Evolutionary conservation across 495 filamentous ascomycete genomes (phyloP).

Genomic region (Penicillium cosmopolitanum): DNA sequence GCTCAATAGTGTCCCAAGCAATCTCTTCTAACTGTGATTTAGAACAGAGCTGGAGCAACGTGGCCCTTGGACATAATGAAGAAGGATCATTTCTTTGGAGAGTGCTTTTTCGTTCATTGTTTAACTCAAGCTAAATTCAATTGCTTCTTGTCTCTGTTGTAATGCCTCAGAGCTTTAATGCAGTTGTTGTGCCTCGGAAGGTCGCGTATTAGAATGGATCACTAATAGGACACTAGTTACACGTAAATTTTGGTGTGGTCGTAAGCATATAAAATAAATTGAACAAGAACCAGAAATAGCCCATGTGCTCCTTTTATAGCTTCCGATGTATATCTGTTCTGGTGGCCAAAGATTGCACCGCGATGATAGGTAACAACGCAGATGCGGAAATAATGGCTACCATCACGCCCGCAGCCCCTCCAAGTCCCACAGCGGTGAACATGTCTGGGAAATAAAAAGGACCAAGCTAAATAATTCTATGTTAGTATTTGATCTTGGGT

Average conservation of each 20-base stretch:
- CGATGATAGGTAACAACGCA: conserved; percentile 30
- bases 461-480: conserved; percentile 23
- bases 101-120: too few species aligned
- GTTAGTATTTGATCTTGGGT: not conserved
- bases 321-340: not conserved
- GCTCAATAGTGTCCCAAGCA: conserved; percentile 44
- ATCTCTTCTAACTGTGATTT: conserved; percentile 23
- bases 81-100: not conserved
- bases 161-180: too few species aligned
- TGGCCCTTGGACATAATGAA: not conserved
- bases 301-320: too few species aligned
- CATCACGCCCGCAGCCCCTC: conserved; percentile 37
- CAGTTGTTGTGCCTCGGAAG: too few species aligned
- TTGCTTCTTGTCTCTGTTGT: too few species aligned
- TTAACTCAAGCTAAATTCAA: too few species aligned
- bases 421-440: conserved; percentile 33
- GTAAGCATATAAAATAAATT: too few species aligned
- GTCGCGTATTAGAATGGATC: too few species aligned
- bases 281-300: too few species aligned
- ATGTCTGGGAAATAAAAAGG: conserved; percentile 40
- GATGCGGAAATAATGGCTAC: conserved; percentile 31
- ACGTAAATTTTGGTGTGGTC: too few species aligned
- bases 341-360: conserved; percentile 25
- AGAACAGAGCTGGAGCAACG: not conserved
- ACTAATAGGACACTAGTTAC: too few species aligned